Base-by-base conservation (phyloP, 1,139 yeast genomes). In the Lizanozyma gosingica region DNA sequence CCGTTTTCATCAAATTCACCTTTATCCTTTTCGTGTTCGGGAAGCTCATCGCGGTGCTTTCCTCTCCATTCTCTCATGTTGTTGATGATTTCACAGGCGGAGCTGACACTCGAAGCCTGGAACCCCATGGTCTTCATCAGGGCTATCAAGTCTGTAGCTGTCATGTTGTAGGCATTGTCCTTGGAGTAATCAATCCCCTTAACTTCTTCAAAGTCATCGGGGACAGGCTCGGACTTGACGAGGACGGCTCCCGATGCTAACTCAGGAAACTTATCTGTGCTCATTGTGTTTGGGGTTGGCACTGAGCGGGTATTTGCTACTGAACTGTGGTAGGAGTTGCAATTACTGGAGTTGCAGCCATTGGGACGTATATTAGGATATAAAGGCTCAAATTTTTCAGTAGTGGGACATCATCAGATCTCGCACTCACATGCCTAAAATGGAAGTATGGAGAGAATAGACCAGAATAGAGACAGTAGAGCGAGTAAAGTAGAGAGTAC, bases 71-170 rank as follows among this genome's bases (percentile, higher is more conserved):
- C 45, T 61, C 95, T 77, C 99, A 92, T 94, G 40, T 84, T 79
- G 55, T 90, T 78, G 46, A 92, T 87, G 49, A 92, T 85, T 18
- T 86, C 94, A 59, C 97, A 88, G 2, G 97, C 97, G 51, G 79
- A 71, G 22, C 88, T 81, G 36, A 92, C 73, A 2, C 94, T 75
- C 15, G 90, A 76, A 4, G 95, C 98, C 65, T 92, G 99, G 71
- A 92, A 94, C n/a, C 99, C 99, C 97, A 92, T 92, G 37, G 79
- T 80, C 52, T 70, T 77, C 98, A 94, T 92, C 35, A 94, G 77
- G 33, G 68, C 70, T 48, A 92, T 75, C 49, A 92, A 68, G 54
- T 86, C 94, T 15, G 72, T 70, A 18, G 97, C 97, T 39, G 71
- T 68, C 76, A 85, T 79, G 60, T 87, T 78, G 47, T 65, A 71